Base-by-base conservation (phyloP, 495 filamentous ascomycete species). In the Pseudevernia furfuracea region DNA sequence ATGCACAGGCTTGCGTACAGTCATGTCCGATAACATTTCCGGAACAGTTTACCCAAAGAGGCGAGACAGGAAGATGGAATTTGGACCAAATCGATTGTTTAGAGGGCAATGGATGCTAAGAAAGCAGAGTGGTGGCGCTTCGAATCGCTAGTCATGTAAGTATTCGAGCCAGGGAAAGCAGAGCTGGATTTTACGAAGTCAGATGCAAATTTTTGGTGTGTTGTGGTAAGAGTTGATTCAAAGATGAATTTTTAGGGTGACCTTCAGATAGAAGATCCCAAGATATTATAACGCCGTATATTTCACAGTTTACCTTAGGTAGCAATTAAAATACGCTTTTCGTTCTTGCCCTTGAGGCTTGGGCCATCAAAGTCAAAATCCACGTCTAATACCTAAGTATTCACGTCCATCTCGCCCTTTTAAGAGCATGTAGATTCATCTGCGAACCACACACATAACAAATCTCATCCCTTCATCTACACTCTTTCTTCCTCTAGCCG, bases 1-100 rank as follows among this genome's bases (percentile, higher is more conserved):
- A 78, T 95, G 84, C 58, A 96, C 80, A 6, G 87, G 80, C 72
- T 94, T 94, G 34, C 12, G 21, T 43, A 36, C 2, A 37, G 64
- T 46, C n/a, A 38, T 34, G 19, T 34, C 11, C 17, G 23, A 15
- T 10, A 30, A 56, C 30, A 34, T 15, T 34, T 5, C 12, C 21
- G n/a, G 9, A 17, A 49, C 23, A n/a, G 1, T 3, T 3, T 10
- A 1, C 15, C 1, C 23, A 34, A 55, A 55, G 1, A 6, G 4
- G 10, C 8, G 28, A 10, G 7, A 12, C 0, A 21, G 52, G 7
- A 53, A 9, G 6, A 34, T 19, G 28, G 30, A 21, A 34, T 55
- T 34, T 34, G 2, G 14, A 32, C 7, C 28, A 34, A 30, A 1
- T 55, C 52, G 17, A 55, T 21, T 32, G 28, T 55, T 21, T 9